Conservation (phyloP, 2,329 filamentous ascomycete genomes). For the Raffaelea arxii region DNA sequence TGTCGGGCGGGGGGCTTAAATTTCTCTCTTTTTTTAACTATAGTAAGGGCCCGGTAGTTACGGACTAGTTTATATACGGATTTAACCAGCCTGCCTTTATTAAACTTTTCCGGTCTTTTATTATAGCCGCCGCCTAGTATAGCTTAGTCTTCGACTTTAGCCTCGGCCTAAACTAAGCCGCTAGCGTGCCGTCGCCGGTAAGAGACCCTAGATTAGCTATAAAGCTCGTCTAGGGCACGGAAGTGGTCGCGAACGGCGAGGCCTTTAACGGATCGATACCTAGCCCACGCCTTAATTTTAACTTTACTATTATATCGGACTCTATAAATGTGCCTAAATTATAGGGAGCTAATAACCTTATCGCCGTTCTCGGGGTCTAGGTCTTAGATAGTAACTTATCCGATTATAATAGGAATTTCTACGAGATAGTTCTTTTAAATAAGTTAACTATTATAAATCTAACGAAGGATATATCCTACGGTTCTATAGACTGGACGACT, state of each 20-base stretch:
- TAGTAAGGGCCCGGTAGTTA: constrained; percentile 12
- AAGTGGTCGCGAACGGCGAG: constrained; percentile 18
- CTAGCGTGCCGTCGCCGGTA: constrained; percentile 14
- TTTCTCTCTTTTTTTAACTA: constrained; percentile 19
- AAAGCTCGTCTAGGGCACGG: constrained; percentile 21
- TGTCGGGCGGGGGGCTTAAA: constrained; percentile 17
- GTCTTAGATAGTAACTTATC: neutral
- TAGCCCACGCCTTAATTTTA: constrained; percentile 10
- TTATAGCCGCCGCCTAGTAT: constrained; percentile 9
- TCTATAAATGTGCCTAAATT: constrained; percentile 14
- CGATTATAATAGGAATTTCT: neutral
- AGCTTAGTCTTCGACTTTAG: constrained; percentile 15
- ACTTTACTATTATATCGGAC: constrained; percentile 8
- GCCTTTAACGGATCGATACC: constrained; percentile 16
- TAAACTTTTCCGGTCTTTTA: constrained; percentile 10
- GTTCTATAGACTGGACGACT: constrained; percentile 9
- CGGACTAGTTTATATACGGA: constrained; percentile 26
- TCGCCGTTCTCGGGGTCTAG: constrained; percentile 14
- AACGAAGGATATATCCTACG: constrained; percentile 6
- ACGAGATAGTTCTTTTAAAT: neutral
- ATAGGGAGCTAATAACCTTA: constrained; percentile 14
- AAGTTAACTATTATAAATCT: constrained; percentile 8
- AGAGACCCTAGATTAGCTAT: constrained; percentile 24
- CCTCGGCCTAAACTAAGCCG: constrained; percentile 15
- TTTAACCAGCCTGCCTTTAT: constrained; percentile 25